Base-by-base conservation (phyloP, 176 grass and related monocot genomes). In the Oropetium thomaeum region DNA sequence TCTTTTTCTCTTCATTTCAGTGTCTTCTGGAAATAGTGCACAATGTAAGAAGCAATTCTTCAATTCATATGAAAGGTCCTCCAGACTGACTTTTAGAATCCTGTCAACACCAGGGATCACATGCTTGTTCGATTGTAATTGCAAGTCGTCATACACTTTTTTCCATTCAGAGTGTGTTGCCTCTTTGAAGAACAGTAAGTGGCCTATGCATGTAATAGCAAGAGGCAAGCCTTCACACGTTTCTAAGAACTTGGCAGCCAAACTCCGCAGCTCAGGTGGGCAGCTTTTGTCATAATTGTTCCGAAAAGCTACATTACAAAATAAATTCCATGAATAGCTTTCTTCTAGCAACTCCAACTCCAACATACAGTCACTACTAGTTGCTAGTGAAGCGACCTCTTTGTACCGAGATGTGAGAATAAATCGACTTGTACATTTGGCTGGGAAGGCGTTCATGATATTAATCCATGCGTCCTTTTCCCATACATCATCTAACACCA, bases 401-500 rank as follows among this genome's bases (percentile, higher is more conserved):
- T 8, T 8, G 1, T 10, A 30, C 7, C 78, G 71, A 51, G 78
- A 80, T 13, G 78, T 80, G 10, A 80, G 9, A 39, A 80, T 42
- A 62, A 71, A 37, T 51, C 55, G 67, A 0, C 41, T 49, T 3
- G 0, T 51, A 4, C 55, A 48, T 20, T 67, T 67, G 10, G 2
- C 38, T 2, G 69, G 67, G 38, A 80, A 71, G 16, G 45, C 23
- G 29, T 26, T 16, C 67, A 47, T 71, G 10, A 70, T 62, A 20
- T 37, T 19, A 27, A 51, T 62, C 78, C 78, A 80, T 10, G 71
- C 10, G n/a, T 71, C 38, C 4, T 17, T 8, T 38, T 10, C 57
- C 67, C 78, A 80, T 0, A 80, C 55, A 20, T 80, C 78, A 71
- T 71, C 78, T 12, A 80, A 10, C 14, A 80, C 43, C 41, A 80